Evolutionary conservation across 495 filamentous ascomycete genomes (phyloP).

Genomic region (Aspergillus sparsus): DNA sequence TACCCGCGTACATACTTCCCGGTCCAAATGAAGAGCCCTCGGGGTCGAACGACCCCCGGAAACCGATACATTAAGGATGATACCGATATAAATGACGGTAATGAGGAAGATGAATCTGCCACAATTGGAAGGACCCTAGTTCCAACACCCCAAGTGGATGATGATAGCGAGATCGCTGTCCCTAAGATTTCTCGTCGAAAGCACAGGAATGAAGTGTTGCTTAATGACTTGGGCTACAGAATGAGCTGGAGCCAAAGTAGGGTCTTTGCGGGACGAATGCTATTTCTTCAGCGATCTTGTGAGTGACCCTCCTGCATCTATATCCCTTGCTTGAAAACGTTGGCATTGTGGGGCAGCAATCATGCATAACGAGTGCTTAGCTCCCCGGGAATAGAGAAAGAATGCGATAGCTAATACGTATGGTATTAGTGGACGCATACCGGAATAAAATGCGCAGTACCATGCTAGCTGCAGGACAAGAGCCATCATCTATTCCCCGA

Average conservation of each 20-base stretch:
- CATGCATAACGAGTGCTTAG: not conserved
- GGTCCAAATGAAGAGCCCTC: conserved; percentile 79
- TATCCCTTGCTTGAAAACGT: conserved; percentile 11
- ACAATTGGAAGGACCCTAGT: conserved; percentile 59
- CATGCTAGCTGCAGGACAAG: conserved; percentile 72
- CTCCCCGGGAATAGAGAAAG: not conserved
- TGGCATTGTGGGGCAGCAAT: conserved; percentile 5
- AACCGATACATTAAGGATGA: conserved; percentile 68
- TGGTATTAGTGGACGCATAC: conserved; percentile 79
- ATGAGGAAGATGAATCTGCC: conserved; percentile 55
- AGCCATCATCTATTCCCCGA: conserved; percentile 66
- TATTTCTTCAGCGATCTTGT: conserved; percentile 93
- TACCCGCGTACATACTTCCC: conserved; percentile 89
- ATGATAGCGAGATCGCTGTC: conserved; percentile 69
- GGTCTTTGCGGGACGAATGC: conserved; percentile 76
- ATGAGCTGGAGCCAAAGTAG: conserved; percentile 95
- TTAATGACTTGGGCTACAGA: conserved; percentile 92
- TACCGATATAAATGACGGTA: conserved; percentile 54
- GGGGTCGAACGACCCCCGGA: conserved; percentile 59
- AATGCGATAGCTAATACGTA: not conserved
- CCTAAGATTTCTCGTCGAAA: conserved; percentile 67
- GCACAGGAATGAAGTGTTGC: conserved; percentile 73
- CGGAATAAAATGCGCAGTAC: conserved; percentile 86
- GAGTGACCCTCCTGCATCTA: conserved; percentile 45
- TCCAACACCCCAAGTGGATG: conserved; percentile 73